Base-by-base conservation (phyloP, 2,329 filamentous ascomycete species). In the Arthroderma sp. region DNA sequence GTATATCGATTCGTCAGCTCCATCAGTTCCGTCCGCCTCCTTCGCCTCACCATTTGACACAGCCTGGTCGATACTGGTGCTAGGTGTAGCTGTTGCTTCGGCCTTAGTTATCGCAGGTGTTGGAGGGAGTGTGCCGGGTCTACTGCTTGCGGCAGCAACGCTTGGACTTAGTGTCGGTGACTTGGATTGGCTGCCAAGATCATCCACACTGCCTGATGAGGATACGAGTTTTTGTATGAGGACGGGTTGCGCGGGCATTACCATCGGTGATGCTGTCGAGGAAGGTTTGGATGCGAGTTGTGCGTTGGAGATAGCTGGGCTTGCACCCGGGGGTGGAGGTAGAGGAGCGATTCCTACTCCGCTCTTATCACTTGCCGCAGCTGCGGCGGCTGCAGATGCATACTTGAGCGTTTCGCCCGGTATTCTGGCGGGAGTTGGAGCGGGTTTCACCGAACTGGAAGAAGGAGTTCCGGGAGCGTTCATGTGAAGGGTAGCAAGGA, bases 391-490 rank as follows among this genome's bases (percentile, higher is more conserved):
- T 0, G 91, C 91, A 33, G 91, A 96, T 38, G 91, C 91, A 61
- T 98, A 98, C 66, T 96, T 96, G 53, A 98, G 72, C 1, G 84
- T 85, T 62, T 96, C 89, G 40, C 87, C 87, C 3, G 86, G 83
- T 5, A 85, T 80, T 61, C 89, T 78, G 47, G 84, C 80, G 1
- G 91, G 91, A 8, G 36, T 27, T 11, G 86, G 81, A 11, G 91
- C 91, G 8, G 91, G 89, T 69, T 96, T 98, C 89, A 96, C 96
- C 43, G 73, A 69, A 43, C 72, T 72, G 43, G 71, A 72, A 46
- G 74, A 67, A 42, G 73, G 65, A 58, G 59, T 61, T 15, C 64
- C 59, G 5, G 62, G 61, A 27, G 62, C 59, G 44, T 64, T 61
- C 1, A 80, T 81, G 62, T 96, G 87, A 55, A 98, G 69, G 29